Conservation (phyloP, 129 eudicot genomes). For the Centella asiatica region DNA sequence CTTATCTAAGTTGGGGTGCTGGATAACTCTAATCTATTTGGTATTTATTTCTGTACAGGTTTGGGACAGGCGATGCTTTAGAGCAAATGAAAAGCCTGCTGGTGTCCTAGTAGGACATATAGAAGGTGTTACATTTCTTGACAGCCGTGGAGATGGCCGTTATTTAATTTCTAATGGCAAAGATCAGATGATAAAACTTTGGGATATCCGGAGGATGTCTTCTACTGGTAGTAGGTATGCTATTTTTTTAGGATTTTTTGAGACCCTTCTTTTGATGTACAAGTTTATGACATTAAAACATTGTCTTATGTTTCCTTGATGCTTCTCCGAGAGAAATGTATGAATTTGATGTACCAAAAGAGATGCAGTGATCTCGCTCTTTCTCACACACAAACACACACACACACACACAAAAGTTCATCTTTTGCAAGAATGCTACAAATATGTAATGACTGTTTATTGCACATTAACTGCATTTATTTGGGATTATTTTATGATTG, state of each 20-base stretch:
- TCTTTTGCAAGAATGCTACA: too few species aligned
- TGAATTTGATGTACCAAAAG: too few species aligned
- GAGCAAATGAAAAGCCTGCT: slow-evolving; percentile 67
- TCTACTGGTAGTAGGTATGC: slow-evolving; percentile 59
- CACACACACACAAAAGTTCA: too few species aligned
- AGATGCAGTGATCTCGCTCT: too few species aligned
- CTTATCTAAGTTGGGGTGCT: slow-evolving; percentile 23
- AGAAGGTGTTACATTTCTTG: slow-evolving; percentile 83
- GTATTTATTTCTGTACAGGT: slow-evolving; percentile 47
- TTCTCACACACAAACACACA: too few species aligned
- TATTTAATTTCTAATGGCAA: slow-evolving; percentile 90
- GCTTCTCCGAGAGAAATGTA: too few species aligned
- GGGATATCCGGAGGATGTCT: slow-evolving; percentile 96
- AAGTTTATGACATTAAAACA: neutral
- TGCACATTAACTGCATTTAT: too few species aligned
- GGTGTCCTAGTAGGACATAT: slow-evolving; percentile 81
- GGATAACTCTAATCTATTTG: slow-evolving; percentile 25
- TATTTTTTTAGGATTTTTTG: neutral
- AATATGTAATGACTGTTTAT: too few species aligned
- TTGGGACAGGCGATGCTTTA: slow-evolving; percentile 95
- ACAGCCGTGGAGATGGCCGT: slow-evolving; percentile 88
- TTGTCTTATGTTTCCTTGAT: too few species aligned
- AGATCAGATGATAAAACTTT: slow-evolving; percentile 87
- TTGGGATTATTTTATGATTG: too few species aligned
- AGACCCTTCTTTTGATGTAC: neutral